These are phyloP conservation scores for Phytomonas sp. DNA, from an alignment of 208 protist genomes.

Conservation along the genomic window DNA sequence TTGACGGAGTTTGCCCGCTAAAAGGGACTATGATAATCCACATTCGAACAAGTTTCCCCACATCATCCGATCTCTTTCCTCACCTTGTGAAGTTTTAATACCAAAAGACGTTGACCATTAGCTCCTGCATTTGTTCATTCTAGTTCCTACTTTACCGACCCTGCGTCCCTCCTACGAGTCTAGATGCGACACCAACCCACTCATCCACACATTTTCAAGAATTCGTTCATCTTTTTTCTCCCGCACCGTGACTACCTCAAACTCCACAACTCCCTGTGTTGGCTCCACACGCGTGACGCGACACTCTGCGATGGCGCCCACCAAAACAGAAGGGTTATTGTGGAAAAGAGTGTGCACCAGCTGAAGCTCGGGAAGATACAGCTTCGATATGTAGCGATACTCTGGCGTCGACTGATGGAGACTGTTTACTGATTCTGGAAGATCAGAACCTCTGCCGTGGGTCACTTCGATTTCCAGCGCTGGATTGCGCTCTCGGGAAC, in stretches of 20 bases:
- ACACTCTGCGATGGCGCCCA: constrained; percentile 73
- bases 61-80: neutral
- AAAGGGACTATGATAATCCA: neutral
- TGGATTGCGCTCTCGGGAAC: neutral
- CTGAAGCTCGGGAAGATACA: constrained; percentile 81
- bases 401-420: constrained; percentile 13
- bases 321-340: constrained; percentile 38
- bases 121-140: constrained; percentile 6
- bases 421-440: constrained; percentile 10
- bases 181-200: constrained; percentile 40
- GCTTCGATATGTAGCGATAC: constrained; percentile 54
- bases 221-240: constrained; percentile 48
- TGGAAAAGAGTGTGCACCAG: constrained; percentile 62
- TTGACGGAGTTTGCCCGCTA: neutral
- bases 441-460: neutral
- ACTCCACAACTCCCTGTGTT: constrained; percentile 56
- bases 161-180: constrained; percentile 34
- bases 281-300: constrained; percentile 44
- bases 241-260: constrained; percentile 39
- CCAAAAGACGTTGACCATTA: neutral
- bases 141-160: constrained; percentile 6
- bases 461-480: neutral
- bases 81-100: neutral
- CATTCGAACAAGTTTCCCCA: neutral
- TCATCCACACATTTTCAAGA: constrained; percentile 53